These are phyloP conservation scores for Cladosporium sp. DNA, from an alignment of 2,329 filamentous ascomycete genomes.

Conservation along the genomic window DNA sequence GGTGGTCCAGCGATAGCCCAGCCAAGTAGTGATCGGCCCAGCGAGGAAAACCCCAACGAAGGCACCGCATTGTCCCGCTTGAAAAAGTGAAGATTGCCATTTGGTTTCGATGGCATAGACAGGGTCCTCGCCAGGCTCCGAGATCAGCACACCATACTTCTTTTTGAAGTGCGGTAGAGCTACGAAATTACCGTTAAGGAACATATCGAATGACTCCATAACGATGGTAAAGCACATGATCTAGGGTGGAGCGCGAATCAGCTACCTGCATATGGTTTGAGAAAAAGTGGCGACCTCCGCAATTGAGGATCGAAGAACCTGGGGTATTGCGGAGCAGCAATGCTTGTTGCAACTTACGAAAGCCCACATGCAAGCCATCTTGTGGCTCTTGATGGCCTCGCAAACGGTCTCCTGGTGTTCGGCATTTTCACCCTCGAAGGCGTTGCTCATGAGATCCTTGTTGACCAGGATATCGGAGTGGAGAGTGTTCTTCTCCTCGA, in stretches of 20 bases:
- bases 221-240: conserved; percentile 48
- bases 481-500: conserved; percentile 38
- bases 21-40: conserved; percentile 50
- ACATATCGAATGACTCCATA: conserved; percentile 56
- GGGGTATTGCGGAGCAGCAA: too few species aligned
- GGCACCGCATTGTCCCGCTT: conserved; percentile 50
- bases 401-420: conserved; percentile 43
- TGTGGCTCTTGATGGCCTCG: conserved; percentile 43
- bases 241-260: background rate
- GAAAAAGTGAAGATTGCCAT: conserved; percentile 53
- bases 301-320: too few species aligned
- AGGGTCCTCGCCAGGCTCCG: conserved; percentile 2
- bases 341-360: conserved; percentile 45
- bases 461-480: conserved; percentile 33
- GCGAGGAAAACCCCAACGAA: conserved; percentile 53
- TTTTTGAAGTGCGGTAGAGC: conserved; percentile 42
- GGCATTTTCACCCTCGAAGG: conserved; percentile 49
- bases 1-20: conserved; percentile 54
- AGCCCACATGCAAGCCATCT: conserved; percentile 46
- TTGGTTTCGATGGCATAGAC: conserved; percentile 40
- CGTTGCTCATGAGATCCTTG: conserved; percentile 37
- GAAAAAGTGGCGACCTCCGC: too few species aligned
- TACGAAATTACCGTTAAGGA: conserved; percentile 52
- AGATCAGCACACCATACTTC: conserved; percentile 38
- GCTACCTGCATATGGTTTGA: too few species aligned